phyloP scores from a whole-genome alignment of 2,329 filamentous ascomycete species.

The Fusarium stilboides region DNA sequence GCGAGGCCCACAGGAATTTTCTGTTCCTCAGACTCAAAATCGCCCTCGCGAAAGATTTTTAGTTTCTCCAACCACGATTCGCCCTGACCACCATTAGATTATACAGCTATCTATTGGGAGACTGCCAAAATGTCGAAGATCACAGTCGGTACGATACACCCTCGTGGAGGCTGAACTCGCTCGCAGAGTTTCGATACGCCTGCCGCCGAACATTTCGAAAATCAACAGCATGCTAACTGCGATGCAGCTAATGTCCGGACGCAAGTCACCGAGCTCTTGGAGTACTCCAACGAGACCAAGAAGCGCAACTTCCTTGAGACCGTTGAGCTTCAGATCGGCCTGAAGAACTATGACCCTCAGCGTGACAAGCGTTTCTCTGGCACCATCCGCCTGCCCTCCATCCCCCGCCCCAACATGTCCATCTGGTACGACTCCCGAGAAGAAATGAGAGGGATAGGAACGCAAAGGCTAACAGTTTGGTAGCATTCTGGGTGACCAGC shows the following conservation, averaged over 20 bases:
- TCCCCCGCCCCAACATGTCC: conserved; percentile 92
- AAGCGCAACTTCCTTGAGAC: conserved; percentile 99
- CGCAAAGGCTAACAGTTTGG: conserved; percentile 27
- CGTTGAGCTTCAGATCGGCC: conserved; percentile 91
- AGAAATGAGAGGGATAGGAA: not conserved
- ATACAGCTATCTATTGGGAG: conserved; percentile 80
- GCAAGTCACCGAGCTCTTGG: conserved; percentile 93
- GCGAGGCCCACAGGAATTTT: conserved; percentile 48
- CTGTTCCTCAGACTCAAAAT: conserved; percentile 44
- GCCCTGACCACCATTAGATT: conserved; percentile 79
- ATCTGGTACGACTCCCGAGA: conserved; percentile 69
- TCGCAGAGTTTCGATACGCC: not conserved
- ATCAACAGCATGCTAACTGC: conserved; percentile 55
- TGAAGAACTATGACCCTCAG: conserved; percentile 99
- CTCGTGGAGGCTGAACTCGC: not conserved
- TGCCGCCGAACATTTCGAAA: not conserved
- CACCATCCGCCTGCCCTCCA: conserved; percentile 93
- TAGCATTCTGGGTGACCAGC: conserved; percentile 79
- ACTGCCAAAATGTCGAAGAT: conserved; percentile 92
- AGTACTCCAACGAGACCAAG: conserved; percentile 95
- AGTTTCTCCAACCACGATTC: conserved; percentile 46
- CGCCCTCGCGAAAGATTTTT: conserved; percentile 38
- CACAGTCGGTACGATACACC: conserved; percentile 73
- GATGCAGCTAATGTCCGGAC: conserved; percentile 86
- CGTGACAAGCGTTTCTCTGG: conserved; percentile 99